Evolutionary conservation across 1,284 basidiomycete genomes (phyloP).

Genomic region (Macrocystidia cucumis): DNA sequence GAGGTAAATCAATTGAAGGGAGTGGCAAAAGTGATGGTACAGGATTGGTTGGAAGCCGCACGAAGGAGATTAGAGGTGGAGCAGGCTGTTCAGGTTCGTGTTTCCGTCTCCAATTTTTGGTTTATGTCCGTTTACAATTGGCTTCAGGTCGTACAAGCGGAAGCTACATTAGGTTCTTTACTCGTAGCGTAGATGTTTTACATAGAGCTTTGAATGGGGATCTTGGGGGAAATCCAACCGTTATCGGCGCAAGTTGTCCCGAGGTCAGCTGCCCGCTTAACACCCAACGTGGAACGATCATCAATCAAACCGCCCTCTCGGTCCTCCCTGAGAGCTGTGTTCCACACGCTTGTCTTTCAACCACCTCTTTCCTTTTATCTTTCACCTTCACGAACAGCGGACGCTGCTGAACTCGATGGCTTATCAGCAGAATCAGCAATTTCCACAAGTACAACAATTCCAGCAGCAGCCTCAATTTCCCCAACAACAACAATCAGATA

Average conservation of each 20-base stretch:
- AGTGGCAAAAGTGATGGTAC: constrained; percentile 75
- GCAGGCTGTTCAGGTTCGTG: constrained; percentile 81
- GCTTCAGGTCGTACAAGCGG: constrained; percentile 70
- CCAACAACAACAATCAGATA: constrained; percentile 30
- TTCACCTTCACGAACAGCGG: too few relatives aligned
- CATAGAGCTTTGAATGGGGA: too few relatives aligned
- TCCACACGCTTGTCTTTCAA: too few relatives aligned
- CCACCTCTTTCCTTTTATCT: too few relatives aligned
- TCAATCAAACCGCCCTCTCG: too few relatives aligned
- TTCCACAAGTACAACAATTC: constrained; percentile 11
- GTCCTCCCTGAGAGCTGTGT: too few relatives aligned
- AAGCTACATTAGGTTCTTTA: constrained; percentile 57
- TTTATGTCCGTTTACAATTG: constrained; percentile 3
- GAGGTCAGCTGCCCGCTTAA: too few relatives aligned
- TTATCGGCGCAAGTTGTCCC: too few relatives aligned
- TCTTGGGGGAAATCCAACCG: too few relatives aligned
- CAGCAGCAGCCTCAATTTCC: constrained; percentile 17
- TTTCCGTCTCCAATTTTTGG: constrained; percentile 4
- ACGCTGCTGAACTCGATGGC: too few relatives aligned
- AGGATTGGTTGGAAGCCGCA: constrained; percentile 92
- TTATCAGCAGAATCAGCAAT: too few relatives aligned
- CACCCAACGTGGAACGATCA: too few relatives aligned
- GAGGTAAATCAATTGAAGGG: constrained; percentile 90
- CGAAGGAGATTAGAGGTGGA: constrained; percentile 86
- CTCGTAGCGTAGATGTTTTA: constrained; percentile 48